Evolutionary conservation across 2,329 filamentous ascomycete genomes (phyloP), one percentile per base, ranked within the genome.

Genomic region (Lecanosticta acicola): DNA sequence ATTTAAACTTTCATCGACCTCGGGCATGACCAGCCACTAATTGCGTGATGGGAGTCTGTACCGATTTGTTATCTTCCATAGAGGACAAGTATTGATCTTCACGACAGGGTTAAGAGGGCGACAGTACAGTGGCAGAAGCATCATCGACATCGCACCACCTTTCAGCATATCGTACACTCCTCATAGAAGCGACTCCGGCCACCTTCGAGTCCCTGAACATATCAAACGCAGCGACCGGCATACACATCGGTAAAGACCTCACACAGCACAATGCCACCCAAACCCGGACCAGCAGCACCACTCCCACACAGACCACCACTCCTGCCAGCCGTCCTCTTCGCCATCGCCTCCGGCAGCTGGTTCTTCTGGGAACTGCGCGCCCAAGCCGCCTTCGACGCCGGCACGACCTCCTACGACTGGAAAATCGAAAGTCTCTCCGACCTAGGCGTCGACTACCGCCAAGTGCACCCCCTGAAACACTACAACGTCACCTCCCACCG

Each of bases 381-480:
- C 3, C 32, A 36, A 17, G 38, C 24, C 10, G 46, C 43, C 20
- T 55, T 47, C 45, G 45, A 50, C 11, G 29, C 39, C 33, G 49
- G 46, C 17, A 16, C 14, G 16, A 18, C 21, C 16, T 40, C 41
- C n/a, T 56, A 56, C 44, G 36, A 50, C 45, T 45, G 32, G 41
- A 20, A 20, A 8, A 51, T 55, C 41, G 54, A 56, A 33, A 50
- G 46, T 7, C 47, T 56, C 32, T 43, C 35, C 8, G 54, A 56
- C 34, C 45, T 56, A 2, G 51, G 51, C 11, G 45, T 56, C 9
- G 42, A 54, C 40, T 56, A 56, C 36, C 51, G 51, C 35, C 54
- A 56, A 45, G 54, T 56, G 10, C 54, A 56, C 38, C 47, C 48
- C 3, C 49, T 56, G 18, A 56, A 56, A 29, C 54, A 56, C 24